These are phyloP conservation scores for Cyclanthera cordifolia DNA, from an alignment of 306 rosid species.

Conservation along the genomic window DNA sequence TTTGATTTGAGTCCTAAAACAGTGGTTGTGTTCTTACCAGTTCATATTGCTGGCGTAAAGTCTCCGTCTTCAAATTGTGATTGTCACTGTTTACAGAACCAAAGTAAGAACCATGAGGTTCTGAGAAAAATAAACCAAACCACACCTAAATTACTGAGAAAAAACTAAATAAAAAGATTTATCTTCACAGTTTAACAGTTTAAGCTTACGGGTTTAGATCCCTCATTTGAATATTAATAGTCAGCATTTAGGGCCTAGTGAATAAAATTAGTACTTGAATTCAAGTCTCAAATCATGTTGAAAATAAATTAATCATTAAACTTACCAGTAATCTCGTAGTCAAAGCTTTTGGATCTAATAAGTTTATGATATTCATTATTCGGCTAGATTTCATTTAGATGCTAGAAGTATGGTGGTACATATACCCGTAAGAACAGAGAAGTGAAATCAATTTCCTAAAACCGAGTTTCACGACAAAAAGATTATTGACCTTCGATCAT, in stretches of 20 bases:
- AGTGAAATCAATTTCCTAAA: neutral
- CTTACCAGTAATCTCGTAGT: neutral
- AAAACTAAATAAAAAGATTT: neutral
- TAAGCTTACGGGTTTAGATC: neutral
- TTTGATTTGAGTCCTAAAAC: neutral
- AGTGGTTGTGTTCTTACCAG: constrained; percentile 37
- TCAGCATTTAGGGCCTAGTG: neutral
- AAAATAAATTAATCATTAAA: no score
- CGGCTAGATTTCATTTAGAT: neutral
- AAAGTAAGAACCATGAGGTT: constrained; percentile 9
- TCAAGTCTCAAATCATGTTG: no score
- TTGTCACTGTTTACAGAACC: constrained; percentile 47
- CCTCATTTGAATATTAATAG: neutral
- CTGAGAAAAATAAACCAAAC: neutral
- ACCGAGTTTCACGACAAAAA: neutral
- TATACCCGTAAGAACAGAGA: neutral
- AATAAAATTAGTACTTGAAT: neutral
- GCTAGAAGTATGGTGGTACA: neutral
- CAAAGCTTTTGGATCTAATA: neutral
- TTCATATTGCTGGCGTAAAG: constrained; percentile 74
- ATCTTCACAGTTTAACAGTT: no score
- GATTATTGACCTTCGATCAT: neutral
- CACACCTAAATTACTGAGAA: neutral
- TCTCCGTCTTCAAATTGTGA: constrained; percentile 69
- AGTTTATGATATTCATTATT: neutral